A percentile compares a stretch with the other conserved stretches of the same genome.
Evolutionary conservation across 176 grass and related monocot genomes (phyloP).

Genomic region (Aegilops longissima): DNA sequence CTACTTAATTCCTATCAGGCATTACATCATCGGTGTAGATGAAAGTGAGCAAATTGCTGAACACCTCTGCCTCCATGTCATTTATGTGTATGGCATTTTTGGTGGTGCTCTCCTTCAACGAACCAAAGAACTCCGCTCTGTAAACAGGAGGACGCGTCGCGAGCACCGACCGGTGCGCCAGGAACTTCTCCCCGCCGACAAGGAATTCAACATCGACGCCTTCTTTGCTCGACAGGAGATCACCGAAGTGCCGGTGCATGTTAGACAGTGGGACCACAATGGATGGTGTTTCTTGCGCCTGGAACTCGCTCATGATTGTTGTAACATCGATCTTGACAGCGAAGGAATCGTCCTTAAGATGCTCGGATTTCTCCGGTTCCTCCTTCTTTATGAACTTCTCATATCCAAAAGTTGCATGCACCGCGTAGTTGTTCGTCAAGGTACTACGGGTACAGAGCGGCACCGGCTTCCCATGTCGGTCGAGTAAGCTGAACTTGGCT

Average conservation of each 20-base stretch:
- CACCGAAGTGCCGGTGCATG: conserved; percentile 36
- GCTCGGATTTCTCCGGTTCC: neutral
- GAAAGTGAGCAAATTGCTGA: conserved; percentile 8
- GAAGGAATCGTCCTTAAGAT: conserved; percentile 11
- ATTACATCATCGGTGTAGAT: conserved; percentile 2
- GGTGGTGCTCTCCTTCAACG: neutral
- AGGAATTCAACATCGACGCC: neutral
- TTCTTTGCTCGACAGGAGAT: neutral
- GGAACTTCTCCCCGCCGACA: neutral
- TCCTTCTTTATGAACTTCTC: neutral
- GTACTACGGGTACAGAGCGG: neutral
- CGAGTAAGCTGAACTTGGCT: neutral
- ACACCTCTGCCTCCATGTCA: conserved; percentile 11
- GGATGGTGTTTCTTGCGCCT: neutral
- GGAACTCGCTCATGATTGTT: neutral
- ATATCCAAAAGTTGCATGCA: neutral
- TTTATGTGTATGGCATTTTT: neutral
- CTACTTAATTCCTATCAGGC: neutral
- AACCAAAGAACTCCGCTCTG: neutral
- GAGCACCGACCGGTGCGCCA: neutral
- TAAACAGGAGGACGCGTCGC: neutral
- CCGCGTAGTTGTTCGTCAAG: neutral
- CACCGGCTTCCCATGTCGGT: neutral
- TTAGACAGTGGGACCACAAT: neutral
- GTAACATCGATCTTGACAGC: neutral